Evolutionary conservation across 257 asterid species (phyloP).

Genomic region (Solanum clarkiae): DNA sequence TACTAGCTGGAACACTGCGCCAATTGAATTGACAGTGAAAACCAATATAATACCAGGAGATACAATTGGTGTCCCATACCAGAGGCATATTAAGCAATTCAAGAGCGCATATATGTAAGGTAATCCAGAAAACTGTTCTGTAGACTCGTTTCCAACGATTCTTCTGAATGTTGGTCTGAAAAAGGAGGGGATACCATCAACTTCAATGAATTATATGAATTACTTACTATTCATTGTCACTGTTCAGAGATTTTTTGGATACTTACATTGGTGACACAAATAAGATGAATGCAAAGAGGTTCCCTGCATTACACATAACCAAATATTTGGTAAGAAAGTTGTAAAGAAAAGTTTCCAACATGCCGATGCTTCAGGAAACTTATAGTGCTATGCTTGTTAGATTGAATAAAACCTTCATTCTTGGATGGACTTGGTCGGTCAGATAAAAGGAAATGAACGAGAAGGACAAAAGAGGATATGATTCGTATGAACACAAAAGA

Average conservation of each 20-base stretch:
- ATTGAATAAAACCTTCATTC: background rate
- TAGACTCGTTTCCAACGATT: constrained; percentile 56
- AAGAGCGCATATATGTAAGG: constrained; percentile 74
- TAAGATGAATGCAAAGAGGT: constrained; percentile 63
- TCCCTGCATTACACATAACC: constrained; percentile 41
- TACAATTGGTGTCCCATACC: constrained; percentile 75
- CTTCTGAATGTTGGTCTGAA: constrained; percentile 79
- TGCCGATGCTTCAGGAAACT: background rate
- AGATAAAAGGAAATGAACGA: background rate
- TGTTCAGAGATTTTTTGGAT: background rate
- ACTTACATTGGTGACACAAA: constrained; percentile 87
- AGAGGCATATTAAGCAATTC: constrained; percentile 80
- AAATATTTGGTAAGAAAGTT: background rate
- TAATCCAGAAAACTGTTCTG: constrained; percentile 76
- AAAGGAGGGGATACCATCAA: background rate
- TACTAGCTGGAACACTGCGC: constrained; percentile 66
- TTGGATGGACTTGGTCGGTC: background rate
- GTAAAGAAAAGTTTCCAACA: background rate
- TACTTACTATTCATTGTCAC: background rate
- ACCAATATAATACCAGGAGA: constrained; percentile 54
- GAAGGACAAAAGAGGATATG: background rate
- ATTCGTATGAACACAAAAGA: background rate
- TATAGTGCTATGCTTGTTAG: background rate
- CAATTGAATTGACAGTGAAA: constrained; percentile 67
- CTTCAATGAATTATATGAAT: background rate